Base-by-base conservation (phyloP, 441 rosid species). In the Pelargonium australe region DNA sequence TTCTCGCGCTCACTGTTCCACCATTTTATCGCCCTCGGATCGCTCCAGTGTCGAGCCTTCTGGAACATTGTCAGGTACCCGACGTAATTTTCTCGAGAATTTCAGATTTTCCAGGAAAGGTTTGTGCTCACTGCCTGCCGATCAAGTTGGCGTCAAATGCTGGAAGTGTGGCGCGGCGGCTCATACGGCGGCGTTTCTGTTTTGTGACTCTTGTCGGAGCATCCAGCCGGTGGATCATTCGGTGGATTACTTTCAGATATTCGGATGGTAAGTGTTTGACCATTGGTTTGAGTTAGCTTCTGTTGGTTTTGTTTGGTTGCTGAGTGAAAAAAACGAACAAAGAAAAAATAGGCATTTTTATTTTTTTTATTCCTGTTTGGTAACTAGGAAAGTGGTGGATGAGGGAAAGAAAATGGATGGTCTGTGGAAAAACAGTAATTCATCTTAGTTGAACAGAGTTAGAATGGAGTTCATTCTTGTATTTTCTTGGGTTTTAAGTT, bases 171-270 rank as follows among this genome's bases (percentile, higher is more conserved):
- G 75, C 16, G 76, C 78, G 25, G 66, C 68, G 51, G 89, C 86
- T 71, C 78, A 75, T 14, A 75, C 78, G 25, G 65, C 70, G 45
- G 89, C 86, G 63, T 89, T 89, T 80, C 78, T 94, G 71, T 82
- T 81, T 51, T 94, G 99, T 71, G 72, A 85, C 4, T 84, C 85
- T 0, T 94, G 99, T 74, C 79, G 86, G 25, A 79, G 84, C 70
- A 85, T 94, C 72, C 99, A 91, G 82, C 96, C 97, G 4, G 78
- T 85, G 47, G 90, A 91, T 81, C 84, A 68, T 8, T 88, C 91
- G 17, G 76, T 84, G 19, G 83, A 94, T 78, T 94, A 84, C 75
- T 94, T 91, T 70, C 85, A 86, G 64, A 84, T 94, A 61, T 89
- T 91, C 73, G 94, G 86, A 70, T 65, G 91, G 97, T 94, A 78